Evolutionary conservation across 495 filamentous ascomycete genomes (phyloP).

Genomic region (Parathielavia appendiculata): DNA sequence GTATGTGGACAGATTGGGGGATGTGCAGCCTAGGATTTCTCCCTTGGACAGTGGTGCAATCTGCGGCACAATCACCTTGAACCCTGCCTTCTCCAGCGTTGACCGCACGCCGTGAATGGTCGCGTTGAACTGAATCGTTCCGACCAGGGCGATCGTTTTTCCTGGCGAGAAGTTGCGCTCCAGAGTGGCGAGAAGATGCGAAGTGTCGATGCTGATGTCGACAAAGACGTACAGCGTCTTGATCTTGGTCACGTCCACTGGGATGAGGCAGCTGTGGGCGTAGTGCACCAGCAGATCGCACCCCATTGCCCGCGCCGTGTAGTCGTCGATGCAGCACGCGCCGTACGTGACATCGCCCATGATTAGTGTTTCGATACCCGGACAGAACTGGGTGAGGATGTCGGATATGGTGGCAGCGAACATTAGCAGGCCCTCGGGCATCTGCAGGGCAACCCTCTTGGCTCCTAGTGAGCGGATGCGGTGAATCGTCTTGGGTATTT

Average conservation of each 20-base stretch:
- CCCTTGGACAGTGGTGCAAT: conserved; percentile 88
- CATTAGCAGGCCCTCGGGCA: conserved; percentile 90
- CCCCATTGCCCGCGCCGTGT: conserved; percentile 86
- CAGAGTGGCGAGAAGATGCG: conserved; percentile 80
- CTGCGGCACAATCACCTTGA: conserved; percentile 79
- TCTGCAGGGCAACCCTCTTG: conserved; percentile 82
- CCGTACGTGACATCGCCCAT: conserved; percentile 99
- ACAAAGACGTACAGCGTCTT: conserved; percentile 97
- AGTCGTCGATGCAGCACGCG: conserved; percentile 98
- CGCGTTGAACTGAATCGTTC: conserved; percentile 98
- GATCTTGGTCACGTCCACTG: conserved; percentile 90
- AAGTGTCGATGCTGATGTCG: conserved; percentile 88
- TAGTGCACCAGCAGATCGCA: conserved; percentile 97
- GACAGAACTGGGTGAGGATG: conserved; percentile 91
- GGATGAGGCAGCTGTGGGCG: conserved; percentile 92
- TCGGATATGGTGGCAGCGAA: conserved; percentile 98
- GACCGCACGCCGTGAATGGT: conserved; percentile 79
- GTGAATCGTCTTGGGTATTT: conserved; percentile 97
- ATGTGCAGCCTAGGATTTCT: conserved; percentile 94
- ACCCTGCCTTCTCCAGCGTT: conserved; percentile 73
- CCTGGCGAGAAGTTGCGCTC: conserved; percentile 79
- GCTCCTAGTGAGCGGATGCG: conserved; percentile 74
- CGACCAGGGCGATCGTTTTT: conserved; percentile 86
- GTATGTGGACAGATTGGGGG: conserved; percentile 59
- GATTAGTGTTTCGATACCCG: conserved; percentile 83